phyloP scores from a whole-genome alignment of 495 filamentous ascomycete genomes.

The Aspergillus saccharolyticus region DNA sequence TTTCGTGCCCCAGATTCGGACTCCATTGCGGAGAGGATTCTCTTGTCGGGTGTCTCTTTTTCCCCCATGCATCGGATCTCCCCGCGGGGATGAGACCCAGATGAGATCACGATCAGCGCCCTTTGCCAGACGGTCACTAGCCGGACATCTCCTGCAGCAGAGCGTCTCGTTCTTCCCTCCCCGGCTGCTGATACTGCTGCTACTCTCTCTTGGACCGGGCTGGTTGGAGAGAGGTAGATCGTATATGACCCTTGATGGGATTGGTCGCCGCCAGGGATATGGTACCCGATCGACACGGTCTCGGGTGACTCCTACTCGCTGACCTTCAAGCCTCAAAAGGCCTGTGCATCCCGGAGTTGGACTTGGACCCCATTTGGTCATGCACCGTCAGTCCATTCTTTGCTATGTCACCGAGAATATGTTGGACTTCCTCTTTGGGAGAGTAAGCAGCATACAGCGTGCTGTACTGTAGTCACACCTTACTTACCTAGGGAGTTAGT shows the following conservation, averaged over 20 bases:
- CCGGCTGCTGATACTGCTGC: too few relatives aligned
- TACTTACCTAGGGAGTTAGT: too few relatives aligned
- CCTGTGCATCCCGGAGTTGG: neutral
- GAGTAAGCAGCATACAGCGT: neutral
- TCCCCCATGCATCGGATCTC: slow-evolving; percentile 17
- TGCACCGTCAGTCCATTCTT: neutral
- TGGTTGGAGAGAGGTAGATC: neutral
- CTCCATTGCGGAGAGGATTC: neutral
- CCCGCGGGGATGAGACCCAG: slow-evolving; percentile 15
- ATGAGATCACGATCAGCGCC: slow-evolving; percentile 9
- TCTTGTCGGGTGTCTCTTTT: neutral
- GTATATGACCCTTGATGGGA: slow-evolving; percentile 7
- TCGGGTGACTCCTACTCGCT: neutral
- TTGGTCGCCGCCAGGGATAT: slow-evolving; percentile 16
- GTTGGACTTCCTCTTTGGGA: neutral
- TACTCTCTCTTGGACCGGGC: neutral
- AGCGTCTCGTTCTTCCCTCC: neutral
- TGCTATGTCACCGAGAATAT: neutral
- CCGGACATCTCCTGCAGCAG: neutral
- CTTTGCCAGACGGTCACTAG: neutral
- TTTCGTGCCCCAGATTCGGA: neutral
- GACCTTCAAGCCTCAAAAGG: slow-evolving; percentile 4
- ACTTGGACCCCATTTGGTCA: too few relatives aligned
- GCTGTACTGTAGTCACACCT: neutral
- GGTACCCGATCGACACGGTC: slow-evolving; percentile 22